Evolutionary conservation across 345 rosid genomes (phyloP), one percentile per base, ranked within the genome.

Genomic region (Sisymbrium irio): DNA sequence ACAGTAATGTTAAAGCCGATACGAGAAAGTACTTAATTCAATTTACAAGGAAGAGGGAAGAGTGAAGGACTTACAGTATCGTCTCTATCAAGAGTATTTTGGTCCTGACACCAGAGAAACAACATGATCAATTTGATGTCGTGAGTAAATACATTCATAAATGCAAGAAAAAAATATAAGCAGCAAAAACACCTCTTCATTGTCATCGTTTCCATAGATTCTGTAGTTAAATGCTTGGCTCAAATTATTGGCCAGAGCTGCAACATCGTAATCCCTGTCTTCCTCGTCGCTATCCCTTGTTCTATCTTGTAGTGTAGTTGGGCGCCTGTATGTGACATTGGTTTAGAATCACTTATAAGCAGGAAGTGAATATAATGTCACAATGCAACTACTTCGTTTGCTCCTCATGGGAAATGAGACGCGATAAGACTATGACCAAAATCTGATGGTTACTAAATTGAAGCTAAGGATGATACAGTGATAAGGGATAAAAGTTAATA

Each of bases 281-380:
- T 95, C 98, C 44, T 92, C 98, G 25, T 92, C 98, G 45, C 98
- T 92, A 54, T 96, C 99, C 72, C 89, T 87, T 14, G 91, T 80
- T 85, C 98, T 92, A 71, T 92, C 99, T 67, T 92, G 98, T 79
- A 92, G 72, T 22, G 96, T 90, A 44, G 92, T 89, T 20, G 99
- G 99, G 25, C 97, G 97, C 73, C 99, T 95, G 92, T 68, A 83
- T 11, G 79, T 27, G 59, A 27, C 45, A 59, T 58, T 37, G 32
- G 55, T 74, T 25, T 69, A 67, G 51, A 19, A 65, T 71, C 13
- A 50, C 17, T 20, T 40, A 7, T 22, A 9, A 27, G 37, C n/a
- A 62, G 22, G 36, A 36, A 4, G 32, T 19, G 20, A 25, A 57
- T 51, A 45, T 12, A 39, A 30, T 9, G 50, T 67, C 72, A 53